These are phyloP conservation scores for Pouteria campechiana DNA, from an alignment of 179 eudicot genomes.

Conservation along the genomic window DNA sequence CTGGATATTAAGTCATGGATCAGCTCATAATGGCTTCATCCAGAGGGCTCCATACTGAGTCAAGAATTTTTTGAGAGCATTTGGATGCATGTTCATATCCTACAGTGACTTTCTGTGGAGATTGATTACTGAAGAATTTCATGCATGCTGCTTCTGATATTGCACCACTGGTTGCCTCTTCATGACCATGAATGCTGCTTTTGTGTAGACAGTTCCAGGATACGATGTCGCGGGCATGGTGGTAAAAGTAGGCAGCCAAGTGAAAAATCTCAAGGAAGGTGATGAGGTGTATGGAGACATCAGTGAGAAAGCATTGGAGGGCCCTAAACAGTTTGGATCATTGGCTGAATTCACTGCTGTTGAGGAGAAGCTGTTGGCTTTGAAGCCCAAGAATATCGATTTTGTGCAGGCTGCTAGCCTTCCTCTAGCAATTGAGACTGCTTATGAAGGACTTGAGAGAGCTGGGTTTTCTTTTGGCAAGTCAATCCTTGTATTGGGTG, in stretches of 20 bases:
- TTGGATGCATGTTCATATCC: no score
- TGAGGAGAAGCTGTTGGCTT: slow-evolving; percentile 73
- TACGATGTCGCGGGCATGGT: slow-evolving; percentile 95
- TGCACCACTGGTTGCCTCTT: no score
- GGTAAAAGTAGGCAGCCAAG: slow-evolving; percentile 80
- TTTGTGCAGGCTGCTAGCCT: slow-evolving; percentile 80
- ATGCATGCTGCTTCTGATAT: no score
- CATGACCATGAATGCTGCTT: slow-evolving; percentile 1
- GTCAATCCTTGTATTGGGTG: slow-evolving; percentile 81
- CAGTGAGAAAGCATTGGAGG: slow-evolving; percentile 67
- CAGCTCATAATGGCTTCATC: no score
- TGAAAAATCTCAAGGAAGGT: slow-evolving; percentile 67
- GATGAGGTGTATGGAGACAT: slow-evolving; percentile 90
- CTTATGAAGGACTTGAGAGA: slow-evolving; percentile 84
- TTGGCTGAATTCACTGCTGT: slow-evolving; percentile 86
- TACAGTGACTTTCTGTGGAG: no score
- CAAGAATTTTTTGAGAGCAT: no score
- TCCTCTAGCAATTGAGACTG: slow-evolving; percentile 91
- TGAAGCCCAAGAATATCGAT: slow-evolving; percentile 64
- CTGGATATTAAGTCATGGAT: no score
- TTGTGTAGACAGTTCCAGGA: slow-evolving; percentile 89
- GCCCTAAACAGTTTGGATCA: slow-evolving; percentile 83
- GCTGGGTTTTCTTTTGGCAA: slow-evolving; percentile 74
- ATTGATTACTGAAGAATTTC: no score
- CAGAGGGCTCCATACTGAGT: no score